Base-by-base conservation (phyloP, 208 protist species). In the Crithidia brevicula region DNA sequence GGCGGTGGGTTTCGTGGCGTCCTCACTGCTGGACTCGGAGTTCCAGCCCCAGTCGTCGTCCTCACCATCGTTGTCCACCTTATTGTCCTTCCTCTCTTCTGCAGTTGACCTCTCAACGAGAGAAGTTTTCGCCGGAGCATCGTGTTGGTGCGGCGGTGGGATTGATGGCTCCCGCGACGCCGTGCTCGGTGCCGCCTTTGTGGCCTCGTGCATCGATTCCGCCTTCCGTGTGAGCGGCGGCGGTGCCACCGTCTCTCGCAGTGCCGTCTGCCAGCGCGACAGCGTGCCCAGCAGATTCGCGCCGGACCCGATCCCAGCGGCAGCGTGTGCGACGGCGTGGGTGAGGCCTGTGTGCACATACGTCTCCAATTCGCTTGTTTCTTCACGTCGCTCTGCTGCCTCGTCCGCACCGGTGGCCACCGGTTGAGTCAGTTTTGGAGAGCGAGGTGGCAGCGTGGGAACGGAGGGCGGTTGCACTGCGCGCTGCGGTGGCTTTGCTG, bases 201-300 rank as follows among this genome's bases (percentile, higher is more conserved):
- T 23, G 25, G 16, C 47, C 10, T 34, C 20, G 27, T 40, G 31
- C 36, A 16, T 58, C 53, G 18, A n/a, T 42, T 45, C 22, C 46
- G n/a, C 49, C 31, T 36, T 42, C 11, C 36, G 34, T 5, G 59
- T 18, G 33, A 72, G 72, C 10, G 79, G 83, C 23, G 83, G 25
- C 4, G 74, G 74, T 0, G 74, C 74, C 18, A 80, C 74, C 7
- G 67, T 75, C 9, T 74, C 67, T 56, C 51, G 75, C 73, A 70
- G 67, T 49, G 34, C 74, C 60, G 57, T 77, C 50, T 83, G 83
- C 45, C 75, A 68, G 13, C 68, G 57, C 13, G 79, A 77, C 36
- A 89, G 66, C 16, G 83, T 67, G 47, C 71, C 64, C 51, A 89
- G 67, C 7, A 89, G 43, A 15, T 65, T 60, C n/a, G n/a, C n/a